Conservation (phyloP, 2,329 filamentous ascomycete genomes). For the Fusarium algeriense region DNA sequence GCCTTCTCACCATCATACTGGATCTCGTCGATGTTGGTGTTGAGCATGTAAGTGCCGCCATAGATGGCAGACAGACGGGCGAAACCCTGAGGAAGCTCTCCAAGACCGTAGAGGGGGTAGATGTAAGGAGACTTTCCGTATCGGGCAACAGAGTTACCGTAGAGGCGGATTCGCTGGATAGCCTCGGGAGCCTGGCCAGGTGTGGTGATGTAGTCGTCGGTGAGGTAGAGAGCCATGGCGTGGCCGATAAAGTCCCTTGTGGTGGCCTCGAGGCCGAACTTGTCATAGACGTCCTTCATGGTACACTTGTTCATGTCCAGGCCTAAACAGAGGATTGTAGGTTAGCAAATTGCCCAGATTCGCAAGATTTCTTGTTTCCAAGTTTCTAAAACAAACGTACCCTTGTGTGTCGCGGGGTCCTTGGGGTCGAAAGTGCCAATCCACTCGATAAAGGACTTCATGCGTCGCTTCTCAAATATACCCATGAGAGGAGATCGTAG, state of each 20-base stretch:
- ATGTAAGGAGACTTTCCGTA: conserved; percentile 99
- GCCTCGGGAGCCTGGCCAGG: conserved; percentile 83
- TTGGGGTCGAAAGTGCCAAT: conserved; percentile 86
- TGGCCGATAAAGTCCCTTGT: conserved; percentile 98
- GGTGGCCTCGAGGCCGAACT: conserved; percentile 89
- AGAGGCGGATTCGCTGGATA: conserved; percentile 92
- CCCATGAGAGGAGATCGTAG: conserved; percentile 95
- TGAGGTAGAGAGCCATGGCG: conserved; percentile 95
- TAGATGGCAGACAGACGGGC: conserved; percentile 98
- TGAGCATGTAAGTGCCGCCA: conserved; percentile 99
- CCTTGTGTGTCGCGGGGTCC: conserved; percentile 89
- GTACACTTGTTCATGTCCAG: conserved; percentile 82
- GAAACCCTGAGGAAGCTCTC: conserved; percentile 97
- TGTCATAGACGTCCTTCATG: conserved; percentile 99
- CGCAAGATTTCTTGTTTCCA: neutral
- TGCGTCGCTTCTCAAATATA: conserved; percentile 95
- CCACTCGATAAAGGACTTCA: conserved; percentile 97
- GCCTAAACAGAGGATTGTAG: conserved; percentile 62
- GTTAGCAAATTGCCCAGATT: conserved; percentile 26
- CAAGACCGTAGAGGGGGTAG: conserved; percentile 97
- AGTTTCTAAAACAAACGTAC: conserved; percentile 61
- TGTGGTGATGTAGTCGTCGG: conserved; percentile 85
- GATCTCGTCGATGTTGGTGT: conserved; percentile 92
- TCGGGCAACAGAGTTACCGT: conserved; percentile 96
- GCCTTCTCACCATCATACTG: conserved; percentile 87